Conservation (phyloP, 768 basidiomycete species). For the Termitomyces sp. region DNA sequence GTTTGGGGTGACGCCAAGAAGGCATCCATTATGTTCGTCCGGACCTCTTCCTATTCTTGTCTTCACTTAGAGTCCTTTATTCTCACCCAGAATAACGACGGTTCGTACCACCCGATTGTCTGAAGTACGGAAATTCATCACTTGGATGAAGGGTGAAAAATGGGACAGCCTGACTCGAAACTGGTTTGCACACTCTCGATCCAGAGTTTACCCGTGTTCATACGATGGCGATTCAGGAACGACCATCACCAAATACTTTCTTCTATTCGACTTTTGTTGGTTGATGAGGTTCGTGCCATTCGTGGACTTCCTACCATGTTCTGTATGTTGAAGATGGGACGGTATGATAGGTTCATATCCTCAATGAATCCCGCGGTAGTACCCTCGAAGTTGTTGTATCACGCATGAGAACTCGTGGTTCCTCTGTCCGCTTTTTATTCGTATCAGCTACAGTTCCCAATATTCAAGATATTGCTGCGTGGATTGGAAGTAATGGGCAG, state of each 20-base stretch:
- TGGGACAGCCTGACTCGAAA: conserved; percentile 93
- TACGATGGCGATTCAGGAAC: conserved; percentile 35
- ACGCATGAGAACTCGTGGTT: conserved; percentile 81
- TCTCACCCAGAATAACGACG: conserved; percentile 62
- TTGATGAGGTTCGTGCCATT: conserved; percentile 70
- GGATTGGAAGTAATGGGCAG: conserved; percentile 60
- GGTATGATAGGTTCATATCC: conserved; percentile 73
- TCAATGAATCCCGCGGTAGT: conserved; percentile 88
- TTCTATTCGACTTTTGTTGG: conserved; percentile 75
- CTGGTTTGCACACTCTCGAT: conserved; percentile 44
- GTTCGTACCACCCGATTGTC: conserved; percentile 34
- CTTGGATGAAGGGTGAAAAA: conserved; percentile 74
- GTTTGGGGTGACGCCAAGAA: conserved; percentile 73
- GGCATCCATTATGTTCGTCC: conserved; percentile 73
- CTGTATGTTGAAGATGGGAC: neutral
- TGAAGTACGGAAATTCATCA: neutral
- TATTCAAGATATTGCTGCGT: conserved; percentile 82
- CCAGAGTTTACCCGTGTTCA: neutral
- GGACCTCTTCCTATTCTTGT: neutral
- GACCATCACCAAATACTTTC: conserved; percentile 66
- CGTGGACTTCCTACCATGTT: neutral
- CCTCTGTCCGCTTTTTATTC: conserved; percentile 75
- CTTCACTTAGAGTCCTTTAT: neutral
- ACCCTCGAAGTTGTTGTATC: conserved; percentile 94
- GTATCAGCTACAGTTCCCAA: conserved; percentile 96